These are phyloP conservation scores for Herpetomonas samuelpessoai DNA, from an alignment of 208 protist species.

Conservation along the genomic window DNA sequence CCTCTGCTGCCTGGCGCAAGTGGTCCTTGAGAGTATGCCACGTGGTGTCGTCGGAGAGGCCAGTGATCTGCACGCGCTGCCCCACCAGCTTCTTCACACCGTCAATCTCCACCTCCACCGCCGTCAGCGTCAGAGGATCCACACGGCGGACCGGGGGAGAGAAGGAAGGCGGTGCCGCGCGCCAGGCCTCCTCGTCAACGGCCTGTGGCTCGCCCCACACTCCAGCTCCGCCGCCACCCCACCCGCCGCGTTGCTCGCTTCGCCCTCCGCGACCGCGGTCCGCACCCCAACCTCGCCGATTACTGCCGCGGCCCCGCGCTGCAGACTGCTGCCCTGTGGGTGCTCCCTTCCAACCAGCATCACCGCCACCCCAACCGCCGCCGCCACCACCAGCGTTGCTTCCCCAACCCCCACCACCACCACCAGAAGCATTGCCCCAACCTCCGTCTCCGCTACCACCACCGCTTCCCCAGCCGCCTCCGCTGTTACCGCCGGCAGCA, in stretches of 20 bases:
- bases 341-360: slow-evolving; percentile 10
- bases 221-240: slow-evolving; percentile 25
- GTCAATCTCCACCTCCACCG: slow-evolving; percentile 86
- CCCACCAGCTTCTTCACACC: slow-evolving; percentile 89
- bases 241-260: slow-evolving; percentile 25
- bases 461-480: slow-evolving; percentile 19
- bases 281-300: background rate
- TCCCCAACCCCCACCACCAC: slow-evolving; percentile 15
- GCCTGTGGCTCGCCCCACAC: slow-evolving; percentile 67
- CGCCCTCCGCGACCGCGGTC: too few species aligned
- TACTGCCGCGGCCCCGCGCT: background rate
- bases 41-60: slow-evolving; percentile 78
- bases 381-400: background rate
- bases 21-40: slow-evolving; percentile 92
- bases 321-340: slow-evolving; percentile 6
- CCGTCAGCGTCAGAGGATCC: slow-evolving; percentile 85
- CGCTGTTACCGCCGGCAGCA: slow-evolving; percentile 4
- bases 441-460: slow-evolving; percentile 15
- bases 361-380: slow-evolving; percentile 11
- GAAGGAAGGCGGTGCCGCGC: slow-evolving; percentile 77
- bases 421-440: slow-evolving; percentile 11
- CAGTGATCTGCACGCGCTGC: slow-evolving; percentile 78
- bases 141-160: slow-evolving; percentile 79
- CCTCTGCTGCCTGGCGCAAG: slow-evolving; percentile 77
- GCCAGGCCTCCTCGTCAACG: slow-evolving; percentile 78